Evolutionary conservation across 2,329 filamentous ascomycete species (phyloP).

Genomic region (Penicillium capsulatum): DNA sequence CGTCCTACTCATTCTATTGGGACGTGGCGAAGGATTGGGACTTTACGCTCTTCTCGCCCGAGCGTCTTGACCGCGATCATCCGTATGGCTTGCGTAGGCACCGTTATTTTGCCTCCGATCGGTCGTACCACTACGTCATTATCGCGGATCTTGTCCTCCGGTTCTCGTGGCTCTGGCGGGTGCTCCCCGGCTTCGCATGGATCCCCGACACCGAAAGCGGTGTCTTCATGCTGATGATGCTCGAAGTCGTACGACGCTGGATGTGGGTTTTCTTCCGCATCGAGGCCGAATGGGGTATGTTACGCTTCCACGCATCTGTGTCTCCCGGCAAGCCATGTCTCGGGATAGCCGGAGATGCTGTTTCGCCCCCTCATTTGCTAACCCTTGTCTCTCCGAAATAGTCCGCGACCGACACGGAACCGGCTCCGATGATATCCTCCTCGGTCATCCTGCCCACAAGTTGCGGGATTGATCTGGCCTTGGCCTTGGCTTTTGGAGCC

Average conservation of each 20-base stretch:
- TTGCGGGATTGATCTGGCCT: conserved; percentile 51
- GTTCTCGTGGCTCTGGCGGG: conserved; percentile 87
- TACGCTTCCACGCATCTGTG: conserved; percentile 1
- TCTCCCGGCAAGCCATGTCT: background rate
- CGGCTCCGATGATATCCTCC: conserved; percentile 65
- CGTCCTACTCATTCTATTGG: conserved; percentile 97
- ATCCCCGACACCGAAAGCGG: conserved; percentile 83
- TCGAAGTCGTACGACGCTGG: conserved; percentile 87
- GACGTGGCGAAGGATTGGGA: conserved; percentile 97
- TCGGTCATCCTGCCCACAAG: conserved; percentile 67
- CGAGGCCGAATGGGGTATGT: conserved; percentile 83
- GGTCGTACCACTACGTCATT: conserved; percentile 79
- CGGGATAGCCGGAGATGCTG: background rate
- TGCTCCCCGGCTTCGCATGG: conserved; percentile 75
- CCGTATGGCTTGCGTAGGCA: conserved; percentile 73
- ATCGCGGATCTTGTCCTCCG: conserved; percentile 73
- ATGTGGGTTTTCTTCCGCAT: conserved; percentile 96
- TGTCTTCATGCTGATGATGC: conserved; percentile 78
- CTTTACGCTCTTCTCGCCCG: conserved; percentile 68
- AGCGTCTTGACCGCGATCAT: conserved; percentile 59
- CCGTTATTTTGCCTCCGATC: conserved; percentile 66
- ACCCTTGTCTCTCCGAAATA: conserved; percentile 27
- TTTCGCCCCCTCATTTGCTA: conserved; percentile 12
- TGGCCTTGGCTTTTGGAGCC: background rate
- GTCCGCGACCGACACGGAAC: conserved; percentile 54